Base-by-base conservation (phyloP, 176 grass and related monocot species). In the Elaeis guineensis region DNA sequence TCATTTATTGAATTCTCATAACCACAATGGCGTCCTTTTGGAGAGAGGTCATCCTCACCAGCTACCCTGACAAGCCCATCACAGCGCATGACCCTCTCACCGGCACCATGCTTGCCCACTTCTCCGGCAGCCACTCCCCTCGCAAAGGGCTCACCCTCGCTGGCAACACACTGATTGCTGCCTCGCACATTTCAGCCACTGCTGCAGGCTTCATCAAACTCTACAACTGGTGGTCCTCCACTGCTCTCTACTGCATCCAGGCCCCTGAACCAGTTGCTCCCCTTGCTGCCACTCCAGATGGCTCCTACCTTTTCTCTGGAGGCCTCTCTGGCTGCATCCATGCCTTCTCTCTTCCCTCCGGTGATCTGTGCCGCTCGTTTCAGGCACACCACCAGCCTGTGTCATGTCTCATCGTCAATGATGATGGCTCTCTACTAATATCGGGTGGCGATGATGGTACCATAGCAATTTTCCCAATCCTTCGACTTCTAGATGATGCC, bases 401-500 rank as follows among this genome's bases (percentile, higher is more conserved):
- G 19, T 72, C 69, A 2, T 64, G 63, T 30, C 63, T 82, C 6
- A 35, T 12, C 4, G 22, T 82, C 63, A 77, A 49, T 51, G 68
- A 72, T 17, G 63, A 82, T 23, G 56, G 73, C 51, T 77, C 79
- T 6, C 57, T 82, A 3, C 50, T 82, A 4, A 17, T 82, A 62
- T 77, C 62, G 19, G 30, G 68, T 1, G 50, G 62, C 5, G 63
- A 77, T 5, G 57, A 77, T n/a, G 73, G 56, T 25, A 51, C 3
- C 22, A 21, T 82, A 3, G 63, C 52, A 8, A 51, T 61, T 21
- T 77, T 72, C 69, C 25, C 25, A 1, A 54, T 83, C 21, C 6
- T 72, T 23, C 3, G 29, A 0, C 25, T 82, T 50, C 63, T 78
- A 9, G 69, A 77, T 39, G 58, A 17, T 3, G 68, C 19, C 21